Evolutionary conservation across 345 rosid species (phyloP), one percentile per base, ranked within the genome.

Genomic region (Acer negundo): DNA sequence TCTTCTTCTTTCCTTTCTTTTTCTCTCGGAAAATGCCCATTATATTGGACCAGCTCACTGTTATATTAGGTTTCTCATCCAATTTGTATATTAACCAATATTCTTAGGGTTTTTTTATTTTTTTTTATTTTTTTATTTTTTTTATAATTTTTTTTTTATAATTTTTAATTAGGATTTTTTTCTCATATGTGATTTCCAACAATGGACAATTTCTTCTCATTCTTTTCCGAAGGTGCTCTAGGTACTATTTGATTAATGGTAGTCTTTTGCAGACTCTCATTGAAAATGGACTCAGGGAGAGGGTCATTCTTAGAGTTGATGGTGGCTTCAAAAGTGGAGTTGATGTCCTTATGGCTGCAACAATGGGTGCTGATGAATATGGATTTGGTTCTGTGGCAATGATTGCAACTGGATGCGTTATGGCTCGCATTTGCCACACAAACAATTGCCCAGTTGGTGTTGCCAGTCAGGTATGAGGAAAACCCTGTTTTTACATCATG

Each of bases 371-470:
- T 67, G 99, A 96, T 79, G 99, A 96, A 82, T 96, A 90, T 82
- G 99, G 99, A 44, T 96, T 96, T 88, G 98, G 99, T 81, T 94
- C 99, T 73, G 87, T 96, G 70, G 99, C 99, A 77, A 94, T 96
- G 99, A 96, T 96, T 88, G 99, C 99, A 80, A 96, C 99, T 64
- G 99, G 99, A 82, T 96, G 99, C 85, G 92, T 96, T 74, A 95
- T 93, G 98, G 99, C 99, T 69, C 99, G 99, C 79, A 96, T 96
- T 84, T 96, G 99, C 87, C 99, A 96, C 82, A 96, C 98, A 75
- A 96, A 96, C 84, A 96, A 96, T 87, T 96, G 99, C 79, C 99
- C 99, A 46, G 99, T 96, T 78, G 99, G 99, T 81, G 97, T 93
- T 90, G 98, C 98, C 64, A 96, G 98, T 87, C 98, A 96, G 94